Conservation (phyloP, 2,329 filamentous ascomycete species). For the Microcyclosporella mali region DNA sequence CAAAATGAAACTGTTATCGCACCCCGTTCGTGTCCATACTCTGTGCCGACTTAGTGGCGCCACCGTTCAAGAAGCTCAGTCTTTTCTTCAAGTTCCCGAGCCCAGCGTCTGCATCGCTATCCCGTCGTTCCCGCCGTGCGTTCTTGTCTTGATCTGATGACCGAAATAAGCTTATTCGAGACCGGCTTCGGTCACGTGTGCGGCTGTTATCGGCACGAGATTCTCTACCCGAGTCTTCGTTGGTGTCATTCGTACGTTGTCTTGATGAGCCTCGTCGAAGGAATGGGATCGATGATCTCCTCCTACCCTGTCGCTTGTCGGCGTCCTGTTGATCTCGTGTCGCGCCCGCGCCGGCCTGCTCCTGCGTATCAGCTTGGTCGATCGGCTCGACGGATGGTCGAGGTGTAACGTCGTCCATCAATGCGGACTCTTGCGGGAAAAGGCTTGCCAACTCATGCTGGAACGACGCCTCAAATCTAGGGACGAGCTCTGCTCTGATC, state of each 20-base stretch:
- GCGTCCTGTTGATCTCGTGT: conserved; percentile 9
- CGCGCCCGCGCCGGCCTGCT: conserved; percentile 6
- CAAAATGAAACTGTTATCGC: too few species aligned
- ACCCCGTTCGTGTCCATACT: not conserved
- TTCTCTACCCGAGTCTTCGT: conserved; percentile 21
- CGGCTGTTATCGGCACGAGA: conserved; percentile 16
- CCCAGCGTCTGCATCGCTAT: conserved; percentile 3
- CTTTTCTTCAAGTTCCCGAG: conserved; percentile 58
- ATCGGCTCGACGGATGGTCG: conserved; percentile 15
- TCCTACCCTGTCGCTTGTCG: conserved; percentile 8
- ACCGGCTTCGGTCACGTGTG: conserved; percentile 18
- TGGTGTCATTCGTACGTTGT: conserved; percentile 13
- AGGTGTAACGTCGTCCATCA: conserved; percentile 18
- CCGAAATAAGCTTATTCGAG: conserved; percentile 25
- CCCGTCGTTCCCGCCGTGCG: conserved; percentile 1
- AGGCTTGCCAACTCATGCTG: conserved; percentile 38
- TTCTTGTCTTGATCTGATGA: conserved; percentile 10
- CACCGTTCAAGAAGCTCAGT: conserved; percentile 69
- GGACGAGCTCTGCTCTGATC: conserved; percentile 30
- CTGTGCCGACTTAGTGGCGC: conserved; percentile 42
- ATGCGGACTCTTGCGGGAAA: conserved; percentile 29
- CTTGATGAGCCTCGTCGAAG: conserved; percentile 30
- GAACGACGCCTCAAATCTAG: conserved; percentile 42
- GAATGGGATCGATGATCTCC: conserved; percentile 21
- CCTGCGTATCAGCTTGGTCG: conserved; percentile 6